Evolutionary conservation across 345 rosid species (phyloP).

Genomic region (Chamaenerion angustifolium): DNA sequence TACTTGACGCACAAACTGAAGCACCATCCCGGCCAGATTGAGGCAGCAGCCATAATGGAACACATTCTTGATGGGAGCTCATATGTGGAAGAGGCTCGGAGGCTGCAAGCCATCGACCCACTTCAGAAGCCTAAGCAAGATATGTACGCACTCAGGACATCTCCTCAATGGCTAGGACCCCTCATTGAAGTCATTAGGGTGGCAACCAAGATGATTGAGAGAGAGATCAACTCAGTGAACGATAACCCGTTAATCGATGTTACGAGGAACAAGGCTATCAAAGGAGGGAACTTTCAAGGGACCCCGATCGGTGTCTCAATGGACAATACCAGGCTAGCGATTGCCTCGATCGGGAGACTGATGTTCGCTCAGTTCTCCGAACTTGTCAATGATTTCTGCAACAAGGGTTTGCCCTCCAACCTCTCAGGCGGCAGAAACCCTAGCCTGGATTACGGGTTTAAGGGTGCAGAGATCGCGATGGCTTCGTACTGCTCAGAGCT

Average conservation of each 20-base stretch:
- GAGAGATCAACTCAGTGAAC: conserved; percentile 70
- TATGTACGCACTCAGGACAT: conserved; percentile 59
- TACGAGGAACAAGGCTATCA: conserved; percentile 51
- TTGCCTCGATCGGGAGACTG: conserved; percentile 61
- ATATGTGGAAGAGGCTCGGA: conserved; percentile 42
- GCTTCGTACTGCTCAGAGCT: conserved; percentile 74
- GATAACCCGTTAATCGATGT: conserved; percentile 72
- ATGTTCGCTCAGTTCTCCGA: conserved; percentile 71
- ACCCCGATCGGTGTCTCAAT: conserved; percentile 79
- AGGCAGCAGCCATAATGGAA: conserved; percentile 75
- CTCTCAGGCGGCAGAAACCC: conserved; percentile 47
- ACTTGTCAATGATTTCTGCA: conserved; percentile 69
- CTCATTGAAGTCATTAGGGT: conserved; percentile 56
- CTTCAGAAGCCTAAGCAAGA: conserved; percentile 63
- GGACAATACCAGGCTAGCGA: conserved; percentile 60
- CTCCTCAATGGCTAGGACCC: conserved; percentile 80
- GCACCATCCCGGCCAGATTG: conserved; percentile 76
- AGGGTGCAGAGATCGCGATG: conserved; percentile 79
- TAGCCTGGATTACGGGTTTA: conserved; percentile 67
- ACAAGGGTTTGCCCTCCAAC: conserved; percentile 67
- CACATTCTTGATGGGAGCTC: conserved; percentile 57
- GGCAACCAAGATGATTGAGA: conserved; percentile 56
- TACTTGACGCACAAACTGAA: conserved; percentile 55
- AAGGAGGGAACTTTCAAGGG: conserved; percentile 80
- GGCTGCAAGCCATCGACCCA: conserved; percentile 53